Conservation (phyloP, 805 yeast species). For the Sungouiella blattae region DNA sequence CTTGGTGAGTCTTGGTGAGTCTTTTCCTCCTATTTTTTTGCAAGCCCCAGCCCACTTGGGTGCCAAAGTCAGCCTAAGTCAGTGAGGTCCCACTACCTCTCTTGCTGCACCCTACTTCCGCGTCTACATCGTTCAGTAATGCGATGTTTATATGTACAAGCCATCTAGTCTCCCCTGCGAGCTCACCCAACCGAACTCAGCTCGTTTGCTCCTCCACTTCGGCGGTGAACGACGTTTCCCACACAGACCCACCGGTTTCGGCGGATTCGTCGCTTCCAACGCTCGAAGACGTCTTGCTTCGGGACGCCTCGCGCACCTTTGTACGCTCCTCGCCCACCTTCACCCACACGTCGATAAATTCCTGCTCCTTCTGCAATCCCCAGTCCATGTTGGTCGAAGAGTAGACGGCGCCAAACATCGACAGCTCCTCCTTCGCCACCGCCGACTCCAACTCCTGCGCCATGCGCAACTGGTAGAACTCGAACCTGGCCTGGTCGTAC, state of each 20-base stretch:
- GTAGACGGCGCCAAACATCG: slow-evolving; percentile 79
- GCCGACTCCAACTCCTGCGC: slow-evolving; percentile 72
- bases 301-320: slow-evolving; percentile 48
- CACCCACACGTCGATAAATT: slow-evolving; percentile 69
- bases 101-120: no score
- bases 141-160: no score
- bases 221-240: slow-evolving; percentile 19
- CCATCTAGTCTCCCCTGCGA: no score
- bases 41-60: no score
- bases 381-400: slow-evolving; percentile 58
- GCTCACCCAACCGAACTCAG: no score
- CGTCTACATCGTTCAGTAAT: no score
- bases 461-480: slow-evolving; percentile 83
- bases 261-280: slow-evolving; percentile 17
- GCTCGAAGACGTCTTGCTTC: slow-evolving; percentile 15
- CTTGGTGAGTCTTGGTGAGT: no score
- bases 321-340: slow-evolving; percentile 64
- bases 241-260: slow-evolving; percentile 17
- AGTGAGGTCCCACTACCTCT: no score
- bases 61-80: no score
- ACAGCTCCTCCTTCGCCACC: slow-evolving; percentile 77
- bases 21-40: no score
- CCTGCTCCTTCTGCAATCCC: slow-evolving; percentile 71
- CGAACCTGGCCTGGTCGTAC: slow-evolving; percentile 82
- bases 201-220: slow-evolving; percentile 17